A percentile compares a stretch with the other conserved stretches of the same genome.
Conservation (phyloP, 306 rosid species). For the Canavalia ensiformis region DNA sequence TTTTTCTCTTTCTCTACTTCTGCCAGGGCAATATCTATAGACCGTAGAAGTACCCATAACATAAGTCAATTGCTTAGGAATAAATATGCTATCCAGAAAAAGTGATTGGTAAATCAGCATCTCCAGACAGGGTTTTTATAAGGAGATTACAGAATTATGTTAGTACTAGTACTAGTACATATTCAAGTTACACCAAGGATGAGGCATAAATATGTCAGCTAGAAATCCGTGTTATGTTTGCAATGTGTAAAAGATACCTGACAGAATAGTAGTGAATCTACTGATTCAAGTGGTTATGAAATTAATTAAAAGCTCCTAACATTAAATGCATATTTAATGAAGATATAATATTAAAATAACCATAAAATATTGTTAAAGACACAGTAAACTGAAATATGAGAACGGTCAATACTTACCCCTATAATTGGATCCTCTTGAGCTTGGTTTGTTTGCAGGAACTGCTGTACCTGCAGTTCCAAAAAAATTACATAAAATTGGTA, state of each 20-base stretch:
- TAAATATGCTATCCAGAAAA: neutral
- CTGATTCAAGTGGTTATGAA: constrained; percentile 16
- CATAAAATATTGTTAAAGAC: constrained; percentile 6
- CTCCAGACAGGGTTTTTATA: neutral
- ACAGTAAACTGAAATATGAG: neutral
- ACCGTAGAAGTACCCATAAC: constrained; percentile 5
- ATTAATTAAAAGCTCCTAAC: constrained; percentile 10
- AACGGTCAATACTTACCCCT: constrained; percentile 65
- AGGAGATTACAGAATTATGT: neutral
- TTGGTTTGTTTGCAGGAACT: constrained; percentile 52
- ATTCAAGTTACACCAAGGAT: constrained; percentile 33
- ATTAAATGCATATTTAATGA: neutral
- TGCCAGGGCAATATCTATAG: constrained; percentile 79
- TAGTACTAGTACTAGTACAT: neutral
- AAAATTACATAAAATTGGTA: neutral
- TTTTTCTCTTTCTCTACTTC: constrained; percentile 73
- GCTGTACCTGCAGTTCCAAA: constrained; percentile 54
- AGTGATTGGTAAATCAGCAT: neutral
- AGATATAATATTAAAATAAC: constrained; percentile 1
- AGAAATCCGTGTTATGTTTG: neutral
- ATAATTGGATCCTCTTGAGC: constrained; percentile 70
- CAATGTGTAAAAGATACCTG: neutral
- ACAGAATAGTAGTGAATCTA: neutral
- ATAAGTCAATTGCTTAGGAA: neutral
- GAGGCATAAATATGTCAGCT: neutral